A percentile compares a stretch with the other conserved stretches of the same genome.
Conservation (phyloP, 2,329 filamentous ascomycete species). For the Plenodomus tracheiphilus region DNA sequence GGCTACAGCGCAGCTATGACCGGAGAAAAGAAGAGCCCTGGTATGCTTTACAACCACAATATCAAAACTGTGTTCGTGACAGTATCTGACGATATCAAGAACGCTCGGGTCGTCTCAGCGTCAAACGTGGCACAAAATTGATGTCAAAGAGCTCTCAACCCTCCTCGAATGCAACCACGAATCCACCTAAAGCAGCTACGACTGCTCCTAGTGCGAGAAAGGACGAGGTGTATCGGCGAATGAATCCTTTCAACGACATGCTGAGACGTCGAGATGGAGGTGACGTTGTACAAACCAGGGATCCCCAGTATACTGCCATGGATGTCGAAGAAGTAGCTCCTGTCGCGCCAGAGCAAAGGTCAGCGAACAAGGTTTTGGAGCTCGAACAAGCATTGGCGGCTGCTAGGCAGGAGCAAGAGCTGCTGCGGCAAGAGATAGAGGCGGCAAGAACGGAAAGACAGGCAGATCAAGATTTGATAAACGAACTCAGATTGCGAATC, state of each 20-base stretch:
- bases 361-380: slow-evolving; percentile 22
- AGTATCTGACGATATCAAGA: neutral
- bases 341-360: neutral
- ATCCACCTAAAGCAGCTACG: slow-evolving; percentile 38
- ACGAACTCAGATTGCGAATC: slow-evolving; percentile 17
- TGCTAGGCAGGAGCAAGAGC: slow-evolving; percentile 27
- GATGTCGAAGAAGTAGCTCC: neutral
- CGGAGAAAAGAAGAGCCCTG: slow-evolving; percentile 34
- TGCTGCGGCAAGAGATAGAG: slow-evolving; percentile 29
- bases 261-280: slow-evolving; percentile 14
- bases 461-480: slow-evolving; percentile 23
- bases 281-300: slow-evolving; percentile 1
- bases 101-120: slow-evolving; percentile 24
- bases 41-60: slow-evolving; percentile 16
- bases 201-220: slow-evolving; percentile 32
- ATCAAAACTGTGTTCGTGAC: neutral
- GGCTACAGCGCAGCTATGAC: slow-evolving; percentile 24
- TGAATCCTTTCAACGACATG: slow-evolving; percentile 39
- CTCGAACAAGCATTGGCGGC: slow-evolving; percentile 32
- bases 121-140: slow-evolving; percentile 30
- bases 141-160: slow-evolving; percentile 29
- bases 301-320: neutral
- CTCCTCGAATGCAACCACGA: slow-evolving; percentile 22
- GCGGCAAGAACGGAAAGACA: slow-evolving; percentile 22
- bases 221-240: slow-evolving; percentile 35